Evolutionary conservation across 2,329 filamentous ascomycete genomes (phyloP), one percentile per base, ranked within the genome.

Genomic region (Ceratocystis colombiana): DNA sequence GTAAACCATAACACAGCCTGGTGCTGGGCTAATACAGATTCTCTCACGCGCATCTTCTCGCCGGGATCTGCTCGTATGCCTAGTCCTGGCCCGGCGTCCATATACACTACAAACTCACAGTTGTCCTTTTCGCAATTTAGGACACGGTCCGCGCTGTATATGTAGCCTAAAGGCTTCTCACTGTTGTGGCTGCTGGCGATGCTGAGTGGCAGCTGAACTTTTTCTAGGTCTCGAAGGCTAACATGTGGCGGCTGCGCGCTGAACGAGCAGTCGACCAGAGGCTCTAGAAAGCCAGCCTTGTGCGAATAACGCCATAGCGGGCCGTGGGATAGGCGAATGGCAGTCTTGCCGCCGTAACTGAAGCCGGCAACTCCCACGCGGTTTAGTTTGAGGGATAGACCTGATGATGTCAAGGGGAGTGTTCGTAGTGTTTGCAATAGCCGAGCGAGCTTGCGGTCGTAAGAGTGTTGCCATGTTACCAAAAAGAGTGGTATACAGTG

Each of bases 261-360:
- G 70, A 82, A 82, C 7, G 72, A 79, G 45, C 75, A 79, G 69
- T 83, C 77, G 37, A 83, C 72, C 5, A 84, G 73, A 1, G 75
- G 74, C 67, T 72, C 70, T 25, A 69, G 71, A 46, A 69, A 68
- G 22, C 68, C 68, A 66, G 22, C 33, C 30, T 53, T 45, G 67
- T 69, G 33, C 28, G 62, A 41, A n/a, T 62, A 33, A 37, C 76
- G 73, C 8, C 76, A 74, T 20, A 64, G 41, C n/a, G 68, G 30
- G 45, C 68, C 68, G 41, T 69, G 68, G 30, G 68, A 62, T 5
- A 85, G 76, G 15, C 77, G 71, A 22, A 82, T 71, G 1, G 77
- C 74, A 69, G 84, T 78, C 69, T 80, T 79, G n/a, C 81, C 84
- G 41, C 83, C 83, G 82, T 82, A 86, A 75, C 82, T 85, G 75